Conservation (phyloP, 169 alveolate species). For the Perkinsus olseni region DNA sequence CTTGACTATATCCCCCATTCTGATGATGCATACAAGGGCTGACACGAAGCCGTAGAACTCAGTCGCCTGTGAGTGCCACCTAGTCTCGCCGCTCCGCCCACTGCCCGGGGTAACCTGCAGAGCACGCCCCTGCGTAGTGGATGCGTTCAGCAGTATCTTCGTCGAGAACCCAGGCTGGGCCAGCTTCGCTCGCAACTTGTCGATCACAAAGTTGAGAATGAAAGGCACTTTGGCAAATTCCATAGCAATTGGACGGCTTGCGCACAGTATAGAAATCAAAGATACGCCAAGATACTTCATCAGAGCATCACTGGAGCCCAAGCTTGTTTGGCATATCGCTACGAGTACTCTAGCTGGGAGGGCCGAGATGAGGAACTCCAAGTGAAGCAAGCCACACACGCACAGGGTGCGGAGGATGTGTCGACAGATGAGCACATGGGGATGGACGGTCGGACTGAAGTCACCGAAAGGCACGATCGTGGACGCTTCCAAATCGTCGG, state of each 20-base stretch:
- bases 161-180: background rate
- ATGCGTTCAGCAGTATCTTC: background rate
- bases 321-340: background rate
- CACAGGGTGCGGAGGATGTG: background rate
- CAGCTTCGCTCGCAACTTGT: background rate
- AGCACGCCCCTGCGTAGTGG: background rate
- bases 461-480: background rate
- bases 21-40: background rate
- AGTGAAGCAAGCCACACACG: background rate
- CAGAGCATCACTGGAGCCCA: background rate
- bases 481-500: conserved; percentile 4
- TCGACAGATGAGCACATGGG: background rate
- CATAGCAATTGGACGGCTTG: background rate
- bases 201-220: background rate
- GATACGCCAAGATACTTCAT: background rate
- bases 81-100: background rate
- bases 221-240: background rate
- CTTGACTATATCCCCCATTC: background rate
- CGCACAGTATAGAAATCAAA: background rate
- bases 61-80: background rate
- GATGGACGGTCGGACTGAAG: background rate
- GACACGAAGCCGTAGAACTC: background rate
- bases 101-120: background rate
- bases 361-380: background rate
- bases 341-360: background rate